Base-by-base conservation (phyloP, 805 yeast genomes). In the Saturnispora sanitii region DNA sequence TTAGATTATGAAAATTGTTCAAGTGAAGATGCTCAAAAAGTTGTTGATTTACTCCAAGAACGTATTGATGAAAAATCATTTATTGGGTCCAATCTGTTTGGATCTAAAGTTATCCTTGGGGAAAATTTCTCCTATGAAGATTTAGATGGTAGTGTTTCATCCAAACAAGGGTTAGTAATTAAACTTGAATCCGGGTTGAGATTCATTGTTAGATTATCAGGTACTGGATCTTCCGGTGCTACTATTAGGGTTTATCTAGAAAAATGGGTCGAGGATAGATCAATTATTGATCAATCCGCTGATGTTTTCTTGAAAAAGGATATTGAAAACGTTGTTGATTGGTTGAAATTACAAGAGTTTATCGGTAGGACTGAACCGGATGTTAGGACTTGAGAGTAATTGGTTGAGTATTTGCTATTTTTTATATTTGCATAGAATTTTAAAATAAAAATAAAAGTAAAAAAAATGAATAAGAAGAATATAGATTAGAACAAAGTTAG, bases 141-240 rank as follows among this genome's bases (percentile, higher is more conserved):
- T 59, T 68, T 90, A 43, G 97, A 92, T 61, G 97, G 97, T 23
- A 78, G 90, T 1, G 87, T 90, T 5, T 83, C 95, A 3, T 56
- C 61, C 4, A 77, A 87, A 56, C 98, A 90, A 68, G 98, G 98
- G 28, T 71, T 92, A 40, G 88, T 68, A 54, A 80, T 87, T 48
- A 87, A 82, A 62, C 73, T 87, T 47, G 74, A 73, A 37, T 79
- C 79, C 53, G 96, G 96, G 5, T 71, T 83, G 45, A 76, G 96
- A 60, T 76, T 88, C 40, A 83, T 92, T 28, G 82, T 86, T 40
- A 80, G 98, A 62, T 70, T 92, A 49, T 86, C 96, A 0, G 98
- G 98, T 42, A 90, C 98, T 2, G 98, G 98, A 13, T 87, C 96
- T 2, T 80, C 95, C 2, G 98, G 98, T 37, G 97, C 98, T 17